Conservation (phyloP, 805 yeast genomes). For the Candida cerambycidarum region DNA sequence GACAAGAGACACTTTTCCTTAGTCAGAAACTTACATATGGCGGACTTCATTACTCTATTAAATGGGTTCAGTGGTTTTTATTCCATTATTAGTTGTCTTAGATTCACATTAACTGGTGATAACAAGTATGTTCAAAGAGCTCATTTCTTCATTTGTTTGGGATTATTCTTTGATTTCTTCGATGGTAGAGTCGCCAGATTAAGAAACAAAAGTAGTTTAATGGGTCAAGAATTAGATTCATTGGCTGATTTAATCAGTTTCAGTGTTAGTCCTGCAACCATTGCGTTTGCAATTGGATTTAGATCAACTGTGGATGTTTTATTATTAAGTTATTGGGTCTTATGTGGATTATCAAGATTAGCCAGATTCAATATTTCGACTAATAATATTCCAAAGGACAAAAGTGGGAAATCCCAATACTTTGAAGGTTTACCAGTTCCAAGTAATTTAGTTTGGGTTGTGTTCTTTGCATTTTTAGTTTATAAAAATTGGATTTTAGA, state of each 20-base stretch:
- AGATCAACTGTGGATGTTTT: slow-evolving; percentile 80
- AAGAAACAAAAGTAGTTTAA: slow-evolving; percentile 84
- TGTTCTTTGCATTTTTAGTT: slow-evolving; percentile 68
- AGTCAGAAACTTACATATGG: slow-evolving; percentile 86
- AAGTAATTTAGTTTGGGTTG: slow-evolving; percentile 73
- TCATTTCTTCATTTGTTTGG: slow-evolving; percentile 83
- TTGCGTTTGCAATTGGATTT: slow-evolving; percentile 89
- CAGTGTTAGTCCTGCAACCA: slow-evolving; percentile 93
- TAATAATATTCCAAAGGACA: slow-evolving; percentile 87
- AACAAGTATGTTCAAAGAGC: slow-evolving; percentile 81
- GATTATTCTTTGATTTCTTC: slow-evolving; percentile 92
- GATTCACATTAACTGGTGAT: slow-evolving; percentile 72
- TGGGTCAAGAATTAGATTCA: slow-evolving; percentile 98
- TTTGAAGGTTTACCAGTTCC: slow-evolving; percentile 98
- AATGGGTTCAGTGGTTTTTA: slow-evolving; percentile 95
- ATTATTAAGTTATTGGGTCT: slow-evolving; percentile 76
- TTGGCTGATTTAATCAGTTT: slow-evolving; percentile 93
- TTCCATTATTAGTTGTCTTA: slow-evolving; percentile 79
- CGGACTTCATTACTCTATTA: slow-evolving; percentile 91
- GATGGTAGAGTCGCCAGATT: slow-evolving; percentile 97
- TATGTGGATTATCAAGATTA: slow-evolving; percentile 90
- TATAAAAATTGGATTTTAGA: slow-evolving; percentile 48
- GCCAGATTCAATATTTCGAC: slow-evolving; percentile 97
- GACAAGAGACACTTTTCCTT: slow-evolving; percentile 86
- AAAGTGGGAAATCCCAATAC: slow-evolving; percentile 80